Base-by-base conservation (phyloP, 225 moss, liverwort and hornwort species). In the Rhytidiadelphus loreus region DNA sequence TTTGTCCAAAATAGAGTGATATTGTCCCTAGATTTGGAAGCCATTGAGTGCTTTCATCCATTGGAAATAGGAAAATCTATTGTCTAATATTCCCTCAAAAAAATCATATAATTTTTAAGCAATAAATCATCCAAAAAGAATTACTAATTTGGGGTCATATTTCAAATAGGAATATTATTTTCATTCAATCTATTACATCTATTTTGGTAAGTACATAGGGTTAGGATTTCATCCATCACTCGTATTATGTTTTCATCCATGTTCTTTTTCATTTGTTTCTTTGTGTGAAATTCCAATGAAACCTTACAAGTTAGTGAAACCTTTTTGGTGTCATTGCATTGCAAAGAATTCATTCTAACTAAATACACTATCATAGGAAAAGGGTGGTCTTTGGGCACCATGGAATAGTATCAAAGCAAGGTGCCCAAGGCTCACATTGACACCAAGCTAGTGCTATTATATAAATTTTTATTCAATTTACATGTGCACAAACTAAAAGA, bases 181-280 rank as follows among this genome's bases (percentile, higher is more conserved):
- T 73, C 73, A 46, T 73, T 18, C 46, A 73, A 73, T 46, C 11
- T 46, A 73, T 17, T 46, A 72, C 3, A 29, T 44, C 6, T 46
- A 73, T 30, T 29, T 0, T 18, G 2, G 3, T 29, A 46, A 73
- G 1, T 46, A 1, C 4, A 16, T 18, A 18, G 46, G 17, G 2
- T 71, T 28, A 26, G 16, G 43, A 28, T 43, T 41, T 71, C 43
- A 71, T 71, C 16, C 1, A 8, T 70, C n/a, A 37, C 6, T 20
- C 11, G 20, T 65, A 11, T 37, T 11, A 37, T 20, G 5, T 5
- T 65, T 37, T 21, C 21, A 39, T 68, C n/a, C 11, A 66, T 6
- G 37, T 39, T 70, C 37, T 24, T 22, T 70, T 70, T 24, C 25
- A 70, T 43, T 13, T 3, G 0, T 41, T 41, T 70, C 41, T 70